phyloP scores from a whole-genome alignment of 345 rosid genomes.

The Murraya koenigii region DNA sequence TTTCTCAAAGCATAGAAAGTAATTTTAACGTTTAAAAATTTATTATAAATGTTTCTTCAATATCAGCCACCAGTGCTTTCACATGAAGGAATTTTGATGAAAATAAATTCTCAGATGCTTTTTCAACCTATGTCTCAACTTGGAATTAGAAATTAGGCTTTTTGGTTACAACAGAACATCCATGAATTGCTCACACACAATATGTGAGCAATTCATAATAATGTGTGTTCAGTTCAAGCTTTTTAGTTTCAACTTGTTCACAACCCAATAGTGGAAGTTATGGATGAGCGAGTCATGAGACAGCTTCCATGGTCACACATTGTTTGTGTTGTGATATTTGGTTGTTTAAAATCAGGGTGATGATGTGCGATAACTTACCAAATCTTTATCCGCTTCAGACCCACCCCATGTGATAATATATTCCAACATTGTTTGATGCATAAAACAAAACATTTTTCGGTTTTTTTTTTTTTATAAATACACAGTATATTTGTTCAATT shows the following conservation, averaged over 20 bases:
- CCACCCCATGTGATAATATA: neutral
- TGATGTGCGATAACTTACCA: neutral
- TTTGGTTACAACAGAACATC: neutral
- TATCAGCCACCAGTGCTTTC: no score
- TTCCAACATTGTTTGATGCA: no score
- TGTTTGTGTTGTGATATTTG: neutral
- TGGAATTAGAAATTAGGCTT: neutral
- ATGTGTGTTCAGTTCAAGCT: no score
- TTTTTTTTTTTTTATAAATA: no score
- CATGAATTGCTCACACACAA: neutral
- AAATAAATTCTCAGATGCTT: neutral
- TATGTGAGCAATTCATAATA: no score
- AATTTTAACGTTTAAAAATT: no score
- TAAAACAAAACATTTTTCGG: no score
- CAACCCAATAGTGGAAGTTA: neutral
- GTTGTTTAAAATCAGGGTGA: neutral
- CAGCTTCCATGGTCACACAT: neutral
- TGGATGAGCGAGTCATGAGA: no score
- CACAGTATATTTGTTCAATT: neutral
- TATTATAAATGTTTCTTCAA: neutral
- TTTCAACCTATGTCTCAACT: neutral
- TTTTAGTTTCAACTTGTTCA: neutral
- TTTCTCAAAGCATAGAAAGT: no score
- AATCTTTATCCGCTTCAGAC: neutral
- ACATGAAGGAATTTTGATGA: no score